Evolutionary conservation across 768 basidiomycete species (phyloP), one percentile per base, ranked within the genome.

Genomic region (Sarcomyxa edulis): DNA sequence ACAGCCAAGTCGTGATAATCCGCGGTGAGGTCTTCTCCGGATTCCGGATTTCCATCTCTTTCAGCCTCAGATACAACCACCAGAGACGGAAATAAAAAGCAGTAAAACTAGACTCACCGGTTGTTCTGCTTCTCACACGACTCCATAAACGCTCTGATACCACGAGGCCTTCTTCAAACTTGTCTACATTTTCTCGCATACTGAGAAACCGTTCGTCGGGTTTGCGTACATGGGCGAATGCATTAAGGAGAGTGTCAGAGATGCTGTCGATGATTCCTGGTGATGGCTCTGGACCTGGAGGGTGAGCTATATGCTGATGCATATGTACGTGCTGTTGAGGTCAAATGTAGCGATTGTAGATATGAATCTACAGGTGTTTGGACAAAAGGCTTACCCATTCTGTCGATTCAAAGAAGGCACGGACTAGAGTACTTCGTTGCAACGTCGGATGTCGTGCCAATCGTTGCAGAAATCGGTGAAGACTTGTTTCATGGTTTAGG

Each of bases 1-100:
- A 93, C 87, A 30, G 96, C 93, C 47, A 98, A 69, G 62, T 97
- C 96, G 56, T 97, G 92, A 61, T 99, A 99, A 69, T 99, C 96
- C 47, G 81, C 81, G 44, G 92, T 87, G 33, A 99, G 80, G 74
- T 99, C 96, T 96, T 83, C 76, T 73, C 68, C 78, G 56, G 76
- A 80, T 77, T 81, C 81, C 68, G 72, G 72, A 61, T 79, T 72
- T 58, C 81, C 82, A 65, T 83, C 85, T 86, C 81, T 62, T 84
- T 87, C 64, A 86, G 84, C 76, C 81, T 87, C 71, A 86, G 83
- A 83, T 64, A 64, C 60, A 59, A 59, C 60, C 62, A 59, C 49
- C 49, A 47, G 56, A 48, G 47, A 56, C 51, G 51, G 43, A 48
- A 47, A 45, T 32, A 24, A 40, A 43, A 45, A 45, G 49, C 37